phyloP scores from a whole-genome alignment of 108 stramenopile genomes.

The Nitzschia putrida region DNA sequence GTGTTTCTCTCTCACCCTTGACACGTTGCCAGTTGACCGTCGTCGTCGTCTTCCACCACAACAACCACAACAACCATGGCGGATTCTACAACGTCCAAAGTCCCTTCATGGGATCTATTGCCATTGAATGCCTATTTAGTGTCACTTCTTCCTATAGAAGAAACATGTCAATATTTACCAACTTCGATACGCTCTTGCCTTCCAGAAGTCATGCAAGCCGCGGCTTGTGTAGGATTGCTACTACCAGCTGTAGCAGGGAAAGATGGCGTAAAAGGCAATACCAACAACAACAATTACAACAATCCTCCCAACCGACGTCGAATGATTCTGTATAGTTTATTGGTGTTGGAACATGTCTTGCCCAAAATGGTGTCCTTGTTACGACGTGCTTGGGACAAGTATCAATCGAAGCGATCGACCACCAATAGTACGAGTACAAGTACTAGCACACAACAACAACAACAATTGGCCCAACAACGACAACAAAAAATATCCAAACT shows the following conservation, averaged over 20 bases:
- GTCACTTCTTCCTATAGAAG: constrained; percentile 13
- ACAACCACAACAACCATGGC: neutral
- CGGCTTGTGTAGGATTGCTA: neutral
- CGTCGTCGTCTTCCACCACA: neutral
- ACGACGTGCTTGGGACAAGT: neutral
- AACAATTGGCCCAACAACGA: constrained; percentile 6
- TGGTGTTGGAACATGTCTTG: neutral
- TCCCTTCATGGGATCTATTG: constrained; percentile 8
- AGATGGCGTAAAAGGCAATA: neutral
- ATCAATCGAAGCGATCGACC: neutral
- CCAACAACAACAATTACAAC: neutral
- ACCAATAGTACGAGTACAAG: neutral
- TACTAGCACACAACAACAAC: neutral
- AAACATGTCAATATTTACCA: constrained; percentile 1
- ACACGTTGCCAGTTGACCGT: neutral
- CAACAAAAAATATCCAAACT: neutral
- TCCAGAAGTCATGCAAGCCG: too few relatives aligned
- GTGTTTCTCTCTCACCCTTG: neutral
- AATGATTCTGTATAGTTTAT: neutral
- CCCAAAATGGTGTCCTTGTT: neutral
- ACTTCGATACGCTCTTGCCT: too few relatives aligned
- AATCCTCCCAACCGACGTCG: neutral
- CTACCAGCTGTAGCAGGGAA: neutral
- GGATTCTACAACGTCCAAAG: neutral
- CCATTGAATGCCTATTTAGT: constrained; percentile 13